Percentiles rank a stretch among this genome's conserved stretches.
phyloP scores from a whole-genome alignment of 2,329 filamentous ascomycete genomes.

The Colletotrichum limetticola region DNA sequence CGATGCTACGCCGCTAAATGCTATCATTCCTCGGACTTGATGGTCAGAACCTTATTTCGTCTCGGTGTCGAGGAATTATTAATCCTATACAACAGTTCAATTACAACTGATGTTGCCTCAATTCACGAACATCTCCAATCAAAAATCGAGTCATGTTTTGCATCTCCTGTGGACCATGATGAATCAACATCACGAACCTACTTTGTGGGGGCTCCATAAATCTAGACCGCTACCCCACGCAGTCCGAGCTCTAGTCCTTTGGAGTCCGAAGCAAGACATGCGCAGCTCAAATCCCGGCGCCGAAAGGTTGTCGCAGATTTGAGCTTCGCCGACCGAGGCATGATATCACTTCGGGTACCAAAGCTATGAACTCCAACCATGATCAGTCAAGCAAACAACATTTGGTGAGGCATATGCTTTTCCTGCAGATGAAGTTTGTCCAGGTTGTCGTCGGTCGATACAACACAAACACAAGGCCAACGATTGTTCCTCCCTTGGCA shows the following conservation, averaged over 20 bases:
- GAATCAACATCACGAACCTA: not conserved
- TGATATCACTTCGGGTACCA: not conserved
- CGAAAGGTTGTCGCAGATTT: not conserved
- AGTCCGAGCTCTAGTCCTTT: not conserved
- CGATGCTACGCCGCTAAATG: no score
- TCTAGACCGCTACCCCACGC: not conserved
- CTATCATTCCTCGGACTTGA: no score
- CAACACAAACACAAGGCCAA: not conserved
- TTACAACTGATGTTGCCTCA: no score
- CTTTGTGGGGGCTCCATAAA: not conserved
- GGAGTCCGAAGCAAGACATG: not conserved
- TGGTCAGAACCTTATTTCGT: not conserved
- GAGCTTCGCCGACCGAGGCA: not conserved
- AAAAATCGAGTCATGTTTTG: not conserved
- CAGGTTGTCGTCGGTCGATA: not conserved
- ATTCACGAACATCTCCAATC: no score
- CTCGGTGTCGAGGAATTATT: not conserved
- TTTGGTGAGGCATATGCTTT: not conserved
- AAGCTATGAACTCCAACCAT: not conserved
- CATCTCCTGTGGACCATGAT: not conserved
- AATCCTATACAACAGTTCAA: no score
- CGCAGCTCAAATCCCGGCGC: no score
- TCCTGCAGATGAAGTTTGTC: not conserved
- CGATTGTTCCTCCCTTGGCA: not conserved
- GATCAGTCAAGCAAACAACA: not conserved